A percentile compares a stretch with the other conserved stretches of the same genome.
These are phyloP conservation scores for Apiospora kogelbergensis DNA, from an alignment of 2,329 filamentous ascomycete genomes.

Conservation along the genomic window DNA sequence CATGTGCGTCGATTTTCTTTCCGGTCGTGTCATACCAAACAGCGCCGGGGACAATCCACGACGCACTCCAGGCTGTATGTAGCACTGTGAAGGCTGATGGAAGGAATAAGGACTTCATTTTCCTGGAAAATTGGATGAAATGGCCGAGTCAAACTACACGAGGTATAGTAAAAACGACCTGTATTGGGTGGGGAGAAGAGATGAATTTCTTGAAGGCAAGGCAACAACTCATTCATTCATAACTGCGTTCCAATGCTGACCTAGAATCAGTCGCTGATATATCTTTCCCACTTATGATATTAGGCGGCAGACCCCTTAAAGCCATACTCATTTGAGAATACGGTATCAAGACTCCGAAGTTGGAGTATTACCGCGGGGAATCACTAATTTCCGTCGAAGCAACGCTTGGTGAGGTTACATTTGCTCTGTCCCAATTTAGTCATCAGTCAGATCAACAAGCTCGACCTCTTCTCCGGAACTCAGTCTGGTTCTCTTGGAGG, in stretches of 20 bases:
- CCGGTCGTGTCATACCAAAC: conserved; percentile 38
- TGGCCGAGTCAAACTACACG: not conserved
- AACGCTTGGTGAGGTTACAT: not conserved
- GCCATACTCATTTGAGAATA: not conserved
- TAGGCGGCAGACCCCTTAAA: not conserved
- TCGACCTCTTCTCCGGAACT: conserved; percentile 15
- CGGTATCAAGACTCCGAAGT: not conserved
- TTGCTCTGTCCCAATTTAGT: conserved; percentile 11
- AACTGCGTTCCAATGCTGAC: not conserved
- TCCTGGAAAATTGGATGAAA: not conserved
- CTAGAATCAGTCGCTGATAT: not conserved
- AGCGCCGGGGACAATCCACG: conserved; percentile 40
- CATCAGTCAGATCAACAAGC: conserved; percentile 26
- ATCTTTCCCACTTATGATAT: not conserved
- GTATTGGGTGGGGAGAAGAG: not conserved
- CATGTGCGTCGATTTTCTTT: conserved; percentile 41
- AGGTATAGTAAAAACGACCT: not conserved
- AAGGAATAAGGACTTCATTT: not conserved
- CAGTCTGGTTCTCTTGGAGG: conserved; percentile 18
- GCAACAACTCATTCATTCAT: not conserved
- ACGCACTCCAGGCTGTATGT: conserved; percentile 22
- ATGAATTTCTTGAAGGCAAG: too few species aligned
- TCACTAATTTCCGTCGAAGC: not conserved
- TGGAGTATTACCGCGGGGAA: not conserved
- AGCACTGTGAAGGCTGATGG: not conserved